Evolutionary conservation across 2,329 filamentous ascomycete species (phyloP), one percentile per base, ranked within the genome.

Genomic region (Blumeriella jaapii): DNA sequence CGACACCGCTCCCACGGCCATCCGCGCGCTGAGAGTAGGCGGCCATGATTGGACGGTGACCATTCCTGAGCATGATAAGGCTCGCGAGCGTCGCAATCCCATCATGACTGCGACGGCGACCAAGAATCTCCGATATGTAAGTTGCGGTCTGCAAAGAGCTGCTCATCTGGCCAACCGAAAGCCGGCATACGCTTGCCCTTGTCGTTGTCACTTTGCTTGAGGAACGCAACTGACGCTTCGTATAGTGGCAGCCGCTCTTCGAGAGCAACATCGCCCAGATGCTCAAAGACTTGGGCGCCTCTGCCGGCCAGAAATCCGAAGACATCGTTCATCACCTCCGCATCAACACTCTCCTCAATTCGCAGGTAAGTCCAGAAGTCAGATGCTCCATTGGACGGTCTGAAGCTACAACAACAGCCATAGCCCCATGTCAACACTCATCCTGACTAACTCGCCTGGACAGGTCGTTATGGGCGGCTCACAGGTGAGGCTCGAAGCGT

Each of bases 11-110:
- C 38, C 38, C 3, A 40, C 11, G 3, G 38, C 38, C 15, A 36
- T 40, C 14, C 38, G 38, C 10, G 38, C 38, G 5, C 29, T 40
- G 6, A 28, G 33, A 10, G 22, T 40, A 6, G 38, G 38, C 11
- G 39, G 39, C 27, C 39, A 41, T 14, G 39, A 41, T 27, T 41
- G 39, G 39, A 41, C 39, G 5, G 39, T 41, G 14, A 41, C 39
- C 3, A 38, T 38, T 22, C 39, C 39, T 10, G 23, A 41, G 24
- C 29, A 38, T n/a, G 13, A 17, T 8, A 15, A 30, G n/a, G 39
- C 39, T 28, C 29, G 39, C n/a, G n/a, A 20, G 16, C 34, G 39
- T 19, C 25, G 39, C 11, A 25, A 15, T n/a, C 39, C 39, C 6
- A 30, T 41, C 11, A 41, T 41, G 39, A 38, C 24, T 7, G 39